Evolutionary conservation across 2,329 filamentous ascomycete species (phyloP), one percentile per base, ranked within the genome.

Genomic region (Chaetomium globosum): DNA sequence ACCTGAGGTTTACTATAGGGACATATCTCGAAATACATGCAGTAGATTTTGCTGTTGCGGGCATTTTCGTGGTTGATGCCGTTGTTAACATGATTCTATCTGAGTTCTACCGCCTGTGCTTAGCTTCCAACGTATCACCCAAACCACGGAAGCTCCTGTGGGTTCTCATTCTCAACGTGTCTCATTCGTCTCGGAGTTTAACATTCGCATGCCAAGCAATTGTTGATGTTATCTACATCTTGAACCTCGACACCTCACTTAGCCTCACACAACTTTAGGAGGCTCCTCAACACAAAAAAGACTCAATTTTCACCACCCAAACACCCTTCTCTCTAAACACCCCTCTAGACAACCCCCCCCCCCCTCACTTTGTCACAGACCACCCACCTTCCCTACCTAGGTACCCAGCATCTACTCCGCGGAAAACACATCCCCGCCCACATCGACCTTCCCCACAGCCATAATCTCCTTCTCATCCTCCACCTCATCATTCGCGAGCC

Each of bases 391-490:
- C 31, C 19, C 39, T 6, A 33, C 3, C 4, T 19, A 54, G n/a
- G 28, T 33, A 10, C 52, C 9, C 2, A 33, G 6, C 4, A 43
- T 39, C 48, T 60, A 39, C 58, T 55, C 51, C 39, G 31, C 28
- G 16, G 31, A 33, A 74, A 84, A 83, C 7, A 80, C 76, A 65
- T 92, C 90, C 9, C 85, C 89, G 55, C 80, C 81, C 13, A 93
- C 80, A 75, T 98, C 94, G 58, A 97, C 88, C 78, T 90, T 93
- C 6, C 95, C 95, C 58, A 99, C 90, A 75, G 91, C 95, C 93
- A 93, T 96, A 68, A 99, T 88, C 81, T 99, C 95, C 77, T 87
- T 89, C 81, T 97, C 92, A 78, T 99, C 95, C 74, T 99, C 95
- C 36, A 87, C 81, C 80, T 99, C 95, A 77, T 99, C 95, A 74